Base-by-base conservation (phyloP, 345 rosid genomes). In the Carallia brachiata region DNA sequence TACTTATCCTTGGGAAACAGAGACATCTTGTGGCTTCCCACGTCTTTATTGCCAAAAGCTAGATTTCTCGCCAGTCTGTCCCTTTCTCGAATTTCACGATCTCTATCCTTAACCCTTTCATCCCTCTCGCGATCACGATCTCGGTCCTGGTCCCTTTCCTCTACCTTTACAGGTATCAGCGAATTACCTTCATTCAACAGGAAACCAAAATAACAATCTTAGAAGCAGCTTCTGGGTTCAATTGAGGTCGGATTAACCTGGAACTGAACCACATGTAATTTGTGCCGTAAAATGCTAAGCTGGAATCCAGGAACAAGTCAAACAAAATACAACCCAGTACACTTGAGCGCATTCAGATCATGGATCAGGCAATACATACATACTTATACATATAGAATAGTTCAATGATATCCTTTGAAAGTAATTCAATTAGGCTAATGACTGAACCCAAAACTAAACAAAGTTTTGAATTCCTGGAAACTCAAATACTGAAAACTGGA, bases 31-130 rank as follows among this genome's bases (percentile, higher is more conserved):
- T 81, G 87, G 80, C 80, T 78, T 80, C 79, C 89, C 1, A 68
- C 73, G 67, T 87, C 93, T 78, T 82, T 86, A 81, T 75, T 82
- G 63, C 77, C 74, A 62, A 81, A 82, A 23, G 77, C 79, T 65
- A 73, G 80, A 81, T 65, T 81, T 78, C 84, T 90, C 30, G 87
- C 97, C 62, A 85, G 83, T 78, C 92, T 88, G 67, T 89, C 99
- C 83, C 91, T 89, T 69, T 95, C 99, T 61, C 81, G 78, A 50
- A 65, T 78, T 76, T 84, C 92, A 40, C 80, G 84, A 62, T 89
- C 96, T 80, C 84, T 84, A 60, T 90, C 93, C 81, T 87, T 92
- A 72, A 77, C 58, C 79, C 71, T 82, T 60, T 87, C 91, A 84
- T 78, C 89, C 74, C 81, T 87, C 52, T 84, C 91, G 47, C 59